Conservation (phyloP, 73 alveolate species). For the Tetrahymena malaccensis region DNA sequence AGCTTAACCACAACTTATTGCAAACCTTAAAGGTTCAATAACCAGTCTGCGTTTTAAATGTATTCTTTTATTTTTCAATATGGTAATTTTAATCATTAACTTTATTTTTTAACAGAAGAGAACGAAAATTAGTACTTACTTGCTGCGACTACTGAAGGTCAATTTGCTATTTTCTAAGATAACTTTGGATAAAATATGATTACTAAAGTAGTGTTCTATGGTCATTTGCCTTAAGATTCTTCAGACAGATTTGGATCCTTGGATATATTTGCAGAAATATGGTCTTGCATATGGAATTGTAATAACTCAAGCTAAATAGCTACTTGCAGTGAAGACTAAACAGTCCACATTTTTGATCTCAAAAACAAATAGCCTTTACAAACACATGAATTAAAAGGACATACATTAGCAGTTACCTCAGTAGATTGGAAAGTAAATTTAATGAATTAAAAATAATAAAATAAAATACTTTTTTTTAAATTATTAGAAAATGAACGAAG, state of each 20-base stretch:
- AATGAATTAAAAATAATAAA: neutral
- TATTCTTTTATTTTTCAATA: neutral
- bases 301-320: conserved; percentile 1
- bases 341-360: conserved; percentile 20
- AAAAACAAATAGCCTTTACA: neutral
- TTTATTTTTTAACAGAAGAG: neutral
- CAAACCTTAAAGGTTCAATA: conserved; percentile 16
- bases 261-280: conserved; percentile 29
- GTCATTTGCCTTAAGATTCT: conserved; percentile 30
- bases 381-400: conserved; percentile 38
- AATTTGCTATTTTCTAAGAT: neutral
- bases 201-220: neutral
- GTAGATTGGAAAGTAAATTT: conserved; percentile 60
- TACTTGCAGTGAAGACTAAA: conserved; percentile 28
- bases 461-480: neutral
- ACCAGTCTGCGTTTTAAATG: conserved; percentile 22
- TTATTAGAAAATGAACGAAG: neutral
- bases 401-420: conserved; percentile 65
- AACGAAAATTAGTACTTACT: neutral
- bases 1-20: neutral
- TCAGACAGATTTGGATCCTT: conserved; percentile 32
- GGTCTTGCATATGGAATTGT: conserved; percentile 20
- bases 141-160: neutral
- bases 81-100: neutral
- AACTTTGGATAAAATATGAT: neutral